Evolutionary conservation across 2,329 filamentous ascomycete species (phyloP).

Genomic region (Pseudogymnoascus sp.): DNA sequence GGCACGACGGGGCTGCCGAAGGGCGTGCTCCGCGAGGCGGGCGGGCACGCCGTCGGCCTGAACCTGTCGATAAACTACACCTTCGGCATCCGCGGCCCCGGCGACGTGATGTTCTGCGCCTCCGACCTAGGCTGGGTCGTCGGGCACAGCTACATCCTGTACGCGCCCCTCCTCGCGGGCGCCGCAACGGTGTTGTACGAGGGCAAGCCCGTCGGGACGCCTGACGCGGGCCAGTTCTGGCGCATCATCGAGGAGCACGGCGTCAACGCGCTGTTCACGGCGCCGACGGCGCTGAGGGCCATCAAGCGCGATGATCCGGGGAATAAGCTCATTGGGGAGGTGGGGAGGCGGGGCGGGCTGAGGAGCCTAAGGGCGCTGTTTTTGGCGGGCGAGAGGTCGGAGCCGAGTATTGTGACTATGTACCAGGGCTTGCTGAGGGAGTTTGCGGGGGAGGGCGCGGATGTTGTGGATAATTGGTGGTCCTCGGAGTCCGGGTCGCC

Average conservation of each 20-base stretch:
- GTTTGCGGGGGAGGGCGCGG: conserved; percentile 54
- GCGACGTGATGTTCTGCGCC: conserved; percentile 63
- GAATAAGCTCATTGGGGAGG: conserved; percentile 52
- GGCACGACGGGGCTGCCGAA: conserved; percentile 78
- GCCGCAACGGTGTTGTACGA: conserved; percentile 85
- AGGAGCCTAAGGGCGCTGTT: conserved; percentile 66
- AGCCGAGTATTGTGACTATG: conserved; percentile 73
- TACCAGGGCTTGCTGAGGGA: conserved; percentile 65
- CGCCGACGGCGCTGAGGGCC: conserved; percentile 76
- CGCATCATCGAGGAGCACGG: conserved; percentile 75
- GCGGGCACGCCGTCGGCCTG: conserved; percentile 78
- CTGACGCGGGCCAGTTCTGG: conserved; percentile 83
- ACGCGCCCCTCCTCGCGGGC: conserved; percentile 75
- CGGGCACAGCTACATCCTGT: conserved; percentile 79
- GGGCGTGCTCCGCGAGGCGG: conserved; percentile 73
- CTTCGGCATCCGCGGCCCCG: conserved; percentile 73
- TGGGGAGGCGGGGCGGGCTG: conserved; percentile 63
- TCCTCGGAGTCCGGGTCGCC: conserved; percentile 62
- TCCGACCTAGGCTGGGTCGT: conserved; percentile 93
- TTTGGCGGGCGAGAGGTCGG: conserved; percentile 80
- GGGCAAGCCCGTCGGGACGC: conserved; percentile 87
- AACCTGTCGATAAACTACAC: conserved; percentile 74
- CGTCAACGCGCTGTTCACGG: conserved; percentile 77
- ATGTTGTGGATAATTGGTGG: conserved; percentile 68
- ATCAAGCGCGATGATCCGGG: conserved; percentile 80